Percentiles rank a stretch among this genome's conserved stretches.
phyloP scores from a whole-genome alignment of 352 stramenopile species.

The Aphanomyces cochlioides region DNA sequence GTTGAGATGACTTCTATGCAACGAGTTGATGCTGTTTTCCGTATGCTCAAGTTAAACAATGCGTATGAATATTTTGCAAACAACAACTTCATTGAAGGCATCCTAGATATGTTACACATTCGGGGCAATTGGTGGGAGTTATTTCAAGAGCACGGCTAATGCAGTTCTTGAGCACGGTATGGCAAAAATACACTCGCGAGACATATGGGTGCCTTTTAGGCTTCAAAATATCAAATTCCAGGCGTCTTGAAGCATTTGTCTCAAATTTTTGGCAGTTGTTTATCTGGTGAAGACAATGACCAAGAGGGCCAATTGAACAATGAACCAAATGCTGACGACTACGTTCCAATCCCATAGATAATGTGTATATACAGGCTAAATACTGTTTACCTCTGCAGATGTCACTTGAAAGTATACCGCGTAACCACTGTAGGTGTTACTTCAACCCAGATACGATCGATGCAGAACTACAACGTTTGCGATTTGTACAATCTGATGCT shows the following conservation, averaged over 20 bases:
- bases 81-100: no score
- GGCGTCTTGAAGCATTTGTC: conserved; percentile 27
- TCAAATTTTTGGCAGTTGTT: conserved; percentile 15
- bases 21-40: conserved; percentile 79
- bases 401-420: no score
- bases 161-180: conserved; percentile 59
- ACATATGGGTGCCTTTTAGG: conserved; percentile 1
- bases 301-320: conserved; percentile 1
- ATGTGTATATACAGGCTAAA: no score
- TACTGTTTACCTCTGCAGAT: no score
- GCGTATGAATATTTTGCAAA: conserved; percentile 46
- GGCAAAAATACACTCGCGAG: not conserved
- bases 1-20: conserved; percentile 84
- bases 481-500: no score
- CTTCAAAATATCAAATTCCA: conserved; percentile 28
- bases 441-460: no score
- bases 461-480: no score
- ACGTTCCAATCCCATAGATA: conserved; percentile 25
- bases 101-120: conserved; percentile 53
- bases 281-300: conserved; percentile 7
- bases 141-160: conserved; percentile 78
- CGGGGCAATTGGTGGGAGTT: conserved; percentile 66
- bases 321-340: conserved; percentile 28
- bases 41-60: conserved; percentile 88
- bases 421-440: no score